A percentile compares a stretch with the other conserved stretches of the same genome.
These are phyloP conservation scores for Neofusicoccum cordaticola DNA, from an alignment of 2,329 filamentous ascomycete genomes.

Conservation along the genomic window DNA sequence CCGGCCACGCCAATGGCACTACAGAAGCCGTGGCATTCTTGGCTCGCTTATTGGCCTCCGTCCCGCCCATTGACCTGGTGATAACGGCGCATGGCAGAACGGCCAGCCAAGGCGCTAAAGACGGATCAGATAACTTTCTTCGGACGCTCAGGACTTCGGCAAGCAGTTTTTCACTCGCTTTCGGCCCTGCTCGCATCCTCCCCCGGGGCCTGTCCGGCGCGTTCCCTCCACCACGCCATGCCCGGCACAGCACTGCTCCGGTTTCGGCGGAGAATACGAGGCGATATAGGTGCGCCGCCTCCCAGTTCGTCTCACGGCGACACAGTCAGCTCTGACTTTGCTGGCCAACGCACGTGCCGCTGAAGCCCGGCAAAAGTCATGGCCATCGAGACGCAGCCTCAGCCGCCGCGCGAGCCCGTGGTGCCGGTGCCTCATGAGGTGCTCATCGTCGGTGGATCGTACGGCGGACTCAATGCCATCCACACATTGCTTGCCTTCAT, in stretches of 20 bases:
- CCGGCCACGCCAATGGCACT: not conserved
- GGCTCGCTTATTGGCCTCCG: not conserved
- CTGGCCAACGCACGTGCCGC: too few species aligned
- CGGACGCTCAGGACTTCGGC: not conserved
- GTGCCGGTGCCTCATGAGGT: constrained; percentile 34
- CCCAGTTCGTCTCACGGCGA: too few species aligned
- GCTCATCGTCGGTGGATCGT: constrained; percentile 68
- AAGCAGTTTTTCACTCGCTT: too few species aligned
- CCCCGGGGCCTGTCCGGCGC: not conserved
- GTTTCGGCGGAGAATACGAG: too few species aligned
- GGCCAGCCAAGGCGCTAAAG: not conserved
- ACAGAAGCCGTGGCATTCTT: not conserved
- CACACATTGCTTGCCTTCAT: constrained; percentile 67
- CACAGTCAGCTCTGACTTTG: too few species aligned
- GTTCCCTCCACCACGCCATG: too few species aligned
- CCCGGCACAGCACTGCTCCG: too few species aligned
- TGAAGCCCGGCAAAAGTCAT: too few species aligned
- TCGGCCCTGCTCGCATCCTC: not conserved
- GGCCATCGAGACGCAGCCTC: too few species aligned
- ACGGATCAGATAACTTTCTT: constrained; percentile 12
- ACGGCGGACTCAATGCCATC: constrained; percentile 65
- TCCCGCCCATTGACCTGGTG: not conserved
- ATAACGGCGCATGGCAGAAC: not conserved
- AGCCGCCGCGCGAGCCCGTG: too few species aligned
- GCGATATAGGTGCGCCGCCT: too few species aligned